phyloP scores from a whole-genome alignment of 352 stramenopile genomes.

The Globisporangium mamillatum region DNA sequence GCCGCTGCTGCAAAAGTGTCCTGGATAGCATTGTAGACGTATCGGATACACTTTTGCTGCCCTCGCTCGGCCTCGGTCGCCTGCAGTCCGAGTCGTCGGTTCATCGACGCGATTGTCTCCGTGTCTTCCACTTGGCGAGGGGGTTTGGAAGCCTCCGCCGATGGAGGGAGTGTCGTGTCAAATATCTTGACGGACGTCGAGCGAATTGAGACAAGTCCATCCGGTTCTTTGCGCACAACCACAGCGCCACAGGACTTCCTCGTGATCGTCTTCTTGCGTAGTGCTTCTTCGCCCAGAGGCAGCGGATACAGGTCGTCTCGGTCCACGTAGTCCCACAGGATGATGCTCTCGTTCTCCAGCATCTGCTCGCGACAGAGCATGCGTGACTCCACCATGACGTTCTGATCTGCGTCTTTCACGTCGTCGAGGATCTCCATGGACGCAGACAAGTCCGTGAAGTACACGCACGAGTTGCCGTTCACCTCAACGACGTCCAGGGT shows the following conservation, averaged over 20 bases:
- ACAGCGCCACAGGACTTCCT: conserved; percentile 52
- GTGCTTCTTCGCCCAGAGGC: conserved; percentile 10
- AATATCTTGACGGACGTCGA: conserved; percentile 64
- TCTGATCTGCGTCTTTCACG: conserved; percentile 18
- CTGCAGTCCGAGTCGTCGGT: conserved; percentile 51
- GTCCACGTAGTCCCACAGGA: conserved; percentile 70
- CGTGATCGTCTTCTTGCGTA: conserved; percentile 28
- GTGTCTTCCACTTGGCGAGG: conserved; percentile 16
- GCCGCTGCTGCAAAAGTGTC: conserved; percentile 8
- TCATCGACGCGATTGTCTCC: conserved; percentile 33
- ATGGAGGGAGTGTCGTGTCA: conserved; percentile 27
- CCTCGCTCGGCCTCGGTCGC: conserved; percentile 45
- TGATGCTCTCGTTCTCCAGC: conserved; percentile 28
- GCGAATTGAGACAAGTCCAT: conserved; percentile 52
- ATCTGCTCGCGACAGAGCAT: conserved; percentile 49
- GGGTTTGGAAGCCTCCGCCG: neutral
- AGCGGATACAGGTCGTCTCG: conserved; percentile 52
- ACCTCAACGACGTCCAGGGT: conserved; percentile 32
- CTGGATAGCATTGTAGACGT: conserved; percentile 47
- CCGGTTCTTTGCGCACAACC: conserved; percentile 36
- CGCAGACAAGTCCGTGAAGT: conserved; percentile 45
- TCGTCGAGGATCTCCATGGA: conserved; percentile 40
- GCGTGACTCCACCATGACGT: conserved; percentile 54
- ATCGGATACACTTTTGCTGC: conserved; percentile 49
- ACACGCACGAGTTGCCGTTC: conserved; percentile 29